Percentiles rank a stretch among this genome's conserved stretches.
These are phyloP conservation scores for Jackrogersella multiformis DNA, from an alignment of 495 filamentous ascomycete species.

Conservation along the genomic window DNA sequence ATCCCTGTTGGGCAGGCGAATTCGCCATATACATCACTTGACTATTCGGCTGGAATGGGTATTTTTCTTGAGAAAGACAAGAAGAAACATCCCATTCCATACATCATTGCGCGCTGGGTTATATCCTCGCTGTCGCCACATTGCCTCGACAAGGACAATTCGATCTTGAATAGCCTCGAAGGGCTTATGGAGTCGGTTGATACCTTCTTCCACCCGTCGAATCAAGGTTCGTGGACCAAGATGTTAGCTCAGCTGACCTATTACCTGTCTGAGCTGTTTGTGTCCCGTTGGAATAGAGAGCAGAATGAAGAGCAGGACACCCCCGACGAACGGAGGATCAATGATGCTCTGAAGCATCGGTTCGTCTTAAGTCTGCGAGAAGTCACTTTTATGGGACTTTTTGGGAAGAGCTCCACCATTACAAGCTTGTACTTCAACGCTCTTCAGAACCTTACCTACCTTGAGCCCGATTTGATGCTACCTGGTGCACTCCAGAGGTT, in stretches of 20 bases:
- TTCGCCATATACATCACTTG: constrained; percentile 89
- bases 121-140: constrained; percentile 90
- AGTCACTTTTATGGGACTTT: constrained; percentile 98
- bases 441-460: constrained; percentile 84
- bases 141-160: constrained; percentile 79
- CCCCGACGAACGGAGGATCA: constrained; percentile 81
- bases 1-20: constrained; percentile 97
- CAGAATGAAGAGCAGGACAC: constrained; percentile 89
- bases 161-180: constrained; percentile 85
- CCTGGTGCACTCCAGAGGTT: constrained; percentile 95
- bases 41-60: constrained; percentile 82
- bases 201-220: constrained; percentile 99
- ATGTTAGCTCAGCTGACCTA: constrained; percentile 90
- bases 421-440: constrained; percentile 91
- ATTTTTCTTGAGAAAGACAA: constrained; percentile 89
- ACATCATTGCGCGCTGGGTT: constrained; percentile 95
- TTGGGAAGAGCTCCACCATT: constrained; percentile 89
- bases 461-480: constrained; percentile 92
- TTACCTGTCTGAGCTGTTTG: constrained; percentile 94
- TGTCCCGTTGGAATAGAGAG: constrained; percentile 97
- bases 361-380: constrained; percentile 93
- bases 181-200: constrained; percentile 95
- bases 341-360: constrained; percentile 78
- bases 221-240: constrained; percentile 91
- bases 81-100: constrained; percentile 88